These are phyloP conservation scores for Ophiostoma piceae DNA, from an alignment of 2,329 filamentous ascomycete genomes.

Conservation along the genomic window DNA sequence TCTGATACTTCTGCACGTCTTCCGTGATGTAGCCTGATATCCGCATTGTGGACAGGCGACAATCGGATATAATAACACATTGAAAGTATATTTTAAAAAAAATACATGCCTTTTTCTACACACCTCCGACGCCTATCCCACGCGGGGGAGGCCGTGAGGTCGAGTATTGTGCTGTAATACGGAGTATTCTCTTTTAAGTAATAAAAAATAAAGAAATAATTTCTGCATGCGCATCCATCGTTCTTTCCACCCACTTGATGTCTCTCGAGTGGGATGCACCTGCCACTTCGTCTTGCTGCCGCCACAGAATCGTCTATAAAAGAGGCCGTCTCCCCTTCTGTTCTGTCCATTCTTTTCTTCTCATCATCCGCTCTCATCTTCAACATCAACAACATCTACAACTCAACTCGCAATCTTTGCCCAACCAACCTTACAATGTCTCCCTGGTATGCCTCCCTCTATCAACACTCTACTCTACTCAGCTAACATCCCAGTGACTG, in stretches of 20 bases:
- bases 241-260: neutral
- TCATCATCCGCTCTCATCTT: neutral
- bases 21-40: neutral
- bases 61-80: neutral
- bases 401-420: constrained; percentile 11
- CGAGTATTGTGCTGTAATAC: neutral
- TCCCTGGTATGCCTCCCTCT: neutral
- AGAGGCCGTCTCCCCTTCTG: neutral
- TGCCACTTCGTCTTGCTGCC: no score
- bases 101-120: neutral
- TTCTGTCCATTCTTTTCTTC: neutral
- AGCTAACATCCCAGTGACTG: constrained; percentile 23
- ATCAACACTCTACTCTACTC: no score
- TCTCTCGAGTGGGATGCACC: neutral
- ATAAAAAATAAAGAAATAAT: neutral
- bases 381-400: neutral
- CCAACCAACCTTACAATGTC: constrained; percentile 13
- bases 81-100: neutral
- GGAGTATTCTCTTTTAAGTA: neutral
- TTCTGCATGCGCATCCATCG: neutral
- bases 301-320: constrained; percentile 1
- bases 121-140: neutral
- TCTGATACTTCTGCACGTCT: neutral
- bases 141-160: neutral
- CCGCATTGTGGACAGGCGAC: constrained; percentile 2